Conservation (phyloP, 805 yeast species). For the Metschnikowia corniflorae region DNA sequence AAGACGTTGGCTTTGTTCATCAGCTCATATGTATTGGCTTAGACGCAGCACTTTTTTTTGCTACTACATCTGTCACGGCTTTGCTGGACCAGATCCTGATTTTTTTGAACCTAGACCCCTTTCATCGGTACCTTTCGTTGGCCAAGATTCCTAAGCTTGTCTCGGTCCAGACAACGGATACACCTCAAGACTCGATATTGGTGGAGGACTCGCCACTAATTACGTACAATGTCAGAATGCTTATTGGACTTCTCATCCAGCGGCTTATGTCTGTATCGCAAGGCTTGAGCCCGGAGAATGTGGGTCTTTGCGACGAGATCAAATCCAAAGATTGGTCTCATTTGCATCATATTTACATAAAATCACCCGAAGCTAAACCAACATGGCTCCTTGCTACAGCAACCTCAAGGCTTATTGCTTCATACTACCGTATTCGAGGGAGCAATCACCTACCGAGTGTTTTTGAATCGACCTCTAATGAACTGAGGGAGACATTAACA, state of each 20-base stretch:
- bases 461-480: no score
- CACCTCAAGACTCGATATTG: slow-evolving; percentile 1
- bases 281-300: slow-evolving; percentile 14
- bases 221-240: slow-evolving; percentile 20
- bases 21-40: slow-evolving; percentile 39
- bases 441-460: no score
- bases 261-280: slow-evolving; percentile 13
- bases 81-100: slow-evolving; percentile 36
- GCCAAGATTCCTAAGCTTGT: slow-evolving; percentile 21
- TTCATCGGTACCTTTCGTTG: slow-evolving; percentile 35
- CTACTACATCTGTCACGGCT: slow-evolving; percentile 39
- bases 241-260: slow-evolving; percentile 23
- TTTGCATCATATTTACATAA: slow-evolving; percentile 22
- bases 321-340: slow-evolving; percentile 23
- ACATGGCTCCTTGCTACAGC: slow-evolving; percentile 45
- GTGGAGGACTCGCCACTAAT: slow-evolving; percentile 1
- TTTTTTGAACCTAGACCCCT: slow-evolving; percentile 42
- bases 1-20: slow-evolving; percentile 36
- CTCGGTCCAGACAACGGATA: slow-evolving; percentile 18
- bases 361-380: slow-evolving; percentile 13
- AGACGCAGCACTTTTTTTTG: slow-evolving; percentile 30
- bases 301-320: slow-evolving; percentile 8
- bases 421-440: slow-evolving; percentile 29
- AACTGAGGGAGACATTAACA: neutral
- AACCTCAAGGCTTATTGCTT: slow-evolving; percentile 25